phyloP scores from a whole-genome alignment of 176 grass and related monocot genomes.

The Aegilops tauschii region DNA sequence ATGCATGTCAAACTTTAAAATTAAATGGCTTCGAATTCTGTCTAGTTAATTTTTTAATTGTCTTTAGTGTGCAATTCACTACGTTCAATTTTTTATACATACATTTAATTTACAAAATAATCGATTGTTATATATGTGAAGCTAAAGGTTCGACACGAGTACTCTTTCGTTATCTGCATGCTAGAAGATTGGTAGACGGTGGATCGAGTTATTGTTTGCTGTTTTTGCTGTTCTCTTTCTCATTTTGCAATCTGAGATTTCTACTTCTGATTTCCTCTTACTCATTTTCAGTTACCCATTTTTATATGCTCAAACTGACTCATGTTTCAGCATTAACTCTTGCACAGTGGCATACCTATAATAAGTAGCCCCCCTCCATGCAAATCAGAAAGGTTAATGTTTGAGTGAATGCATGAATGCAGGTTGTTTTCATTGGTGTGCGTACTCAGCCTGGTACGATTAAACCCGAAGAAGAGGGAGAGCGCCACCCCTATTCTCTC shows the following conservation, averaged over 20 bases:
- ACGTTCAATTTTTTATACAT: background rate
- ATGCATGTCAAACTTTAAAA: background rate
- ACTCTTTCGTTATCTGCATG: background rate
- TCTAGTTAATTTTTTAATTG: background rate
- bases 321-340: background rate
- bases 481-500: conserved; percentile 73
- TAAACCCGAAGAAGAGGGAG: conserved; percentile 97
- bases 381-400: background rate
- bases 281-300: background rate
- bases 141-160: background rate
- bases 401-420: conserved; percentile 26
- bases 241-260: background rate
- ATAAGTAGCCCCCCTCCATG: background rate
- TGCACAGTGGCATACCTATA: background rate
- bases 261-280: background rate
- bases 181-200: background rate
- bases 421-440: conserved; percentile 92
- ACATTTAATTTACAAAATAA: background rate
- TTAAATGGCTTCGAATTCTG: background rate
- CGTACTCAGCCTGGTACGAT: conserved; percentile 90
- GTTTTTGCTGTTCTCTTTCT: background rate
- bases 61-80: background rate
- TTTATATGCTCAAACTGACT: background rate
- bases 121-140: background rate
- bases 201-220: background rate